Evolutionary conservation across 306 rosid genomes (phyloP), one percentile per base, ranked within the genome.

Genomic region (Prunus armeniaca): DNA sequence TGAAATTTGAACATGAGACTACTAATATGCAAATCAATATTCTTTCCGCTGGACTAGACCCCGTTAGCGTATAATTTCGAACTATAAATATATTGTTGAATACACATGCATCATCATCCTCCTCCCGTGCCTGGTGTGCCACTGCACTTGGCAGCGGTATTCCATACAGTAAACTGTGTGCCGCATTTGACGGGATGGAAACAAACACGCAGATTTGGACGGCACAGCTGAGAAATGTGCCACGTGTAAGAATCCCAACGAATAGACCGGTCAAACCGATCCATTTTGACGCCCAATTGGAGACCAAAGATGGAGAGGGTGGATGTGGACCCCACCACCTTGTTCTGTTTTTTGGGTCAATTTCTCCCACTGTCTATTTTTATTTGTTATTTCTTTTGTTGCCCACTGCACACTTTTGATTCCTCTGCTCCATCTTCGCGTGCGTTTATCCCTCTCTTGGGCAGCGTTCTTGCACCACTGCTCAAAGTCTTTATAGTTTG

Each of bases 191-290:
- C 24, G 24, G 70, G 51, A 18, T 57, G 20, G 27, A 67, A 57
- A 43, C 25, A 34, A 67, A 5, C 18, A 22, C 14, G 22, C 30
- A 24, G 69, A 77, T 77, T 69, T 58, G 81, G 60, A 30, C 55
- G 70, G 61, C 69, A 69, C 61, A 12, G 43, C 9, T 22, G 13
- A 22, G 4, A n/a, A 24, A 9, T 13, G 18, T 46, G 51, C 70
- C 81, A 69, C 43, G 60, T 49, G 70, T 22, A 50, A 3, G 54
- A 30, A 69, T 69, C 52, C 6, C 6, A 5, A 69, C 3, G 24
- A 43, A 58, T 68, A 28, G 69, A 57, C 80, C n/a, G 52, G 52
- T 69, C 70, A 76, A 69, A 61, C n/a, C 6, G 43, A 67, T 20
- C 69, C 47, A 18, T 62, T 24, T 38, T 9, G 5, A 7, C 50